Evolutionary conservation across 164 flowering plant genomes (phyloP).

Genomic region (Umbellularia californica): DNA sequence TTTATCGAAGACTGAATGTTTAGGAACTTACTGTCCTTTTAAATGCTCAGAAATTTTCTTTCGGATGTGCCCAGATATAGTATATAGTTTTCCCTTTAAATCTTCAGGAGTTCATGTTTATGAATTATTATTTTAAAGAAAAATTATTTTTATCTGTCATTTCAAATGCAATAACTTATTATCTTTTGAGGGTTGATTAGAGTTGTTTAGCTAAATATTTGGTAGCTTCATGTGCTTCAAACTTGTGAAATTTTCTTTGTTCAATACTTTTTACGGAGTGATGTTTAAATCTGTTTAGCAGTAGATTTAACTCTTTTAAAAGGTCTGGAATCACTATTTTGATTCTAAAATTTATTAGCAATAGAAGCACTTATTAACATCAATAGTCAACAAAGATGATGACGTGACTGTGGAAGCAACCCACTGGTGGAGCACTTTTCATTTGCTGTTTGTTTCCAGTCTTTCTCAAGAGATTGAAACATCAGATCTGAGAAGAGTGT

Average conservation of each 20-base stretch:
- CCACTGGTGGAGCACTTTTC: too few relatives aligned
- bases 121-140: not conserved
- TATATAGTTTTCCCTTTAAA: not conserved
- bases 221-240: not conserved
- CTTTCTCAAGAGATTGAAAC: too few relatives aligned
- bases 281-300: too few relatives aligned
- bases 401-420: too few relatives aligned
- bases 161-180: not conserved
- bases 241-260: not conserved
- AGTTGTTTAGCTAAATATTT: too few relatives aligned
- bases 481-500: too few relatives aligned
- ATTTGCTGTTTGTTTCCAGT: too few relatives aligned
- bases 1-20: not conserved
- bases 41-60: not conserved
- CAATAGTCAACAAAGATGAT: too few relatives aligned
- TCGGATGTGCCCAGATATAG: not conserved
- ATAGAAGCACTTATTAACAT: too few relatives aligned
- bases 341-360: too few relatives aligned
- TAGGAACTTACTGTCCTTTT: not conserved
- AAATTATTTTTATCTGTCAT: not conserved
- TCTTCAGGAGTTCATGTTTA: not conserved
- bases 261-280: not conserved
- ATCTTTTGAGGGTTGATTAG: not conserved
- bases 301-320: too few relatives aligned
- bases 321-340: too few relatives aligned